These are phyloP conservation scores for Tilletia horrida DNA, from an alignment of 1,284 basidiomycete genomes.

Conservation along the genomic window DNA sequence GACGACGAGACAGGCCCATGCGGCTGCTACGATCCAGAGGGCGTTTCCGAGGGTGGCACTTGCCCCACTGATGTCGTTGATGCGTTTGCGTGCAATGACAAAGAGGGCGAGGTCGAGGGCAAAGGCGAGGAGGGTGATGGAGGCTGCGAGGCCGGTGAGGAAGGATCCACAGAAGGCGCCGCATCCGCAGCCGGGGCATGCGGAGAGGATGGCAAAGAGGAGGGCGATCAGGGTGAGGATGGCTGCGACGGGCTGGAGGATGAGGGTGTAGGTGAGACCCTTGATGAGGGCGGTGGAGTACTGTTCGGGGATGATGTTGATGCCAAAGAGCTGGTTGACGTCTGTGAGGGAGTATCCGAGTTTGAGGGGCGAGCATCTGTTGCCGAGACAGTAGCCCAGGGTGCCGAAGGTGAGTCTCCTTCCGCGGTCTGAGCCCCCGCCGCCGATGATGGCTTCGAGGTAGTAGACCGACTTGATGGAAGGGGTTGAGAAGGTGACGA, in stretches of 20 bases:
- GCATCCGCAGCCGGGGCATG: conserved; percentile 36
- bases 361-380: conserved; percentile 31
- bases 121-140: conserved; percentile 42
- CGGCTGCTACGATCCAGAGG: conserved; percentile 47
- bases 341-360: conserved; percentile 41
- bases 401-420: conserved; percentile 33
- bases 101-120: conserved; percentile 48
- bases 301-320: conserved; percentile 30
- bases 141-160: conserved; percentile 38
- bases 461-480: conserved; percentile 48
- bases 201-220: conserved; percentile 40
- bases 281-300: conserved; percentile 42
- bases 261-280: conserved; percentile 46
- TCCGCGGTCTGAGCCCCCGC: conserved; percentile 29
- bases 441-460: conserved; percentile 36
- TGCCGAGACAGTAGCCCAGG: conserved; percentile 40
- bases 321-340: conserved; percentile 44
- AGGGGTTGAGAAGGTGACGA: conserved; percentile 45
- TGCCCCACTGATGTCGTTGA: conserved; percentile 39
- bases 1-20: conserved; percentile 43
- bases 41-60: conserved; percentile 33
- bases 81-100: conserved; percentile 46
- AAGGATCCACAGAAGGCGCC: conserved; percentile 35
- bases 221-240: conserved; percentile 35
- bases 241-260: conserved; percentile 37